Conservation (phyloP, 345 rosid species). For the Abelmoschus esculentus region DNA sequence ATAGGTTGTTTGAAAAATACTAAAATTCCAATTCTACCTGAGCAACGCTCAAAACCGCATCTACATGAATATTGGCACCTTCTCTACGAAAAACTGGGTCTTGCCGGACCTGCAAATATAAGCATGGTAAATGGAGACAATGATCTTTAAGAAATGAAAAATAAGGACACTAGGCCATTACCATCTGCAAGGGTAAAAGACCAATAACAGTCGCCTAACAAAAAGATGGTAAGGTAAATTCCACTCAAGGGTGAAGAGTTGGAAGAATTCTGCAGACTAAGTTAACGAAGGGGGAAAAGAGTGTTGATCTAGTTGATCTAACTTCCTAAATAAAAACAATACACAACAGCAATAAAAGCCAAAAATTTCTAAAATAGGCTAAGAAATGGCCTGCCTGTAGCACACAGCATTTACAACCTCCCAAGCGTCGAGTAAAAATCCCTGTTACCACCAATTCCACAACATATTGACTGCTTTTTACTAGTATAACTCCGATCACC, state of each 20-base stretch:
- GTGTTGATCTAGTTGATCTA: background rate
- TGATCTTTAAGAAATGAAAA: background rate
- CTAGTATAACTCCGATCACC: no score
- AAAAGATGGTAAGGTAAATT: no score
- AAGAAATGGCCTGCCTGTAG: background rate
- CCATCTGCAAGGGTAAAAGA: background rate
- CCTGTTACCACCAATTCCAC: no score
- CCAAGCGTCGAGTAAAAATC: no score
- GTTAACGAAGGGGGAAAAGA: no score
- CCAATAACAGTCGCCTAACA: background rate
- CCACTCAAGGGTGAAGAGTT: no score
- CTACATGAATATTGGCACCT: constrained; percentile 84
- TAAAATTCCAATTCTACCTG: constrained; percentile 43
- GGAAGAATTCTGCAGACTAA: background rate
- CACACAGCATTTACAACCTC: background rate
- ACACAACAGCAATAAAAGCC: background rate
- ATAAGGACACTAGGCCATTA: background rate
- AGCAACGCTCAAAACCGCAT: constrained; percentile 64
- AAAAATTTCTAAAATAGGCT: no score
- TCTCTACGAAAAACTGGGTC: constrained; percentile 97
- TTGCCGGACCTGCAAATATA: constrained; percentile 56
- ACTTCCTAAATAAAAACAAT: background rate
- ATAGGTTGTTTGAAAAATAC: background rate
- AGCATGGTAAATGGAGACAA: background rate
- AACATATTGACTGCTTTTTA: background rate